Evolutionary conservation across 202 grass and related monocot species (phyloP).

Genomic region (Schoenoplectus triqueter): DNA sequence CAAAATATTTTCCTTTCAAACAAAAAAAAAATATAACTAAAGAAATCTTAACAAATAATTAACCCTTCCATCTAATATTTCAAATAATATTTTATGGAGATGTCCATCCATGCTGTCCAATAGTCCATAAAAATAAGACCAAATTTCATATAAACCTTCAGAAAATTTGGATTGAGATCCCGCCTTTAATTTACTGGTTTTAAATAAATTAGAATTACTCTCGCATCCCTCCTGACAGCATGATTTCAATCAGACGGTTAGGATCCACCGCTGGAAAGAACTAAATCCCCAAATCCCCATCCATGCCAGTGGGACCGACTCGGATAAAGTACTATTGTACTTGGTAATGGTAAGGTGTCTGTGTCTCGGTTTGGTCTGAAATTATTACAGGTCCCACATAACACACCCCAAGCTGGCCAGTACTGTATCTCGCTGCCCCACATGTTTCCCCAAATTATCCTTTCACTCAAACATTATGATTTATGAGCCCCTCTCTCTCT

Average conservation of each 20-base stretch:
- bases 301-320: not conserved
- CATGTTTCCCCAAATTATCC: constrained; percentile 34
- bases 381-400: constrained; percentile 30
- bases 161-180: not conserved
- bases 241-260: not conserved
- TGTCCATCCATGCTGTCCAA: not conserved
- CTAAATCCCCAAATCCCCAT: not conserved
- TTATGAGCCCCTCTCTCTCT: not conserved
- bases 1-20: not conserved
- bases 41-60: not conserved
- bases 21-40: not conserved
- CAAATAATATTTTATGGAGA: not conserved
- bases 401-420: constrained; percentile 12
- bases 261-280: not conserved
- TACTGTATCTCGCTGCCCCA: constrained; percentile 32
- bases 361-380: not conserved
- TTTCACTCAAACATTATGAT: not conserved
- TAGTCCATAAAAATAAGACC: not conserved
- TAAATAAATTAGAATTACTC: not conserved
- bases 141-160: not conserved
- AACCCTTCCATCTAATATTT: not conserved
- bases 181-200: not conserved
- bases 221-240: not conserved
- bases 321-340: constrained; percentile 26
- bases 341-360: not conserved